Percentiles rank a stretch among this genome's conserved stretches.
These are phyloP conservation scores for Candida sanyaensis DNA, from an alignment of 1,139 yeast genomes.

Conservation along the genomic window DNA sequence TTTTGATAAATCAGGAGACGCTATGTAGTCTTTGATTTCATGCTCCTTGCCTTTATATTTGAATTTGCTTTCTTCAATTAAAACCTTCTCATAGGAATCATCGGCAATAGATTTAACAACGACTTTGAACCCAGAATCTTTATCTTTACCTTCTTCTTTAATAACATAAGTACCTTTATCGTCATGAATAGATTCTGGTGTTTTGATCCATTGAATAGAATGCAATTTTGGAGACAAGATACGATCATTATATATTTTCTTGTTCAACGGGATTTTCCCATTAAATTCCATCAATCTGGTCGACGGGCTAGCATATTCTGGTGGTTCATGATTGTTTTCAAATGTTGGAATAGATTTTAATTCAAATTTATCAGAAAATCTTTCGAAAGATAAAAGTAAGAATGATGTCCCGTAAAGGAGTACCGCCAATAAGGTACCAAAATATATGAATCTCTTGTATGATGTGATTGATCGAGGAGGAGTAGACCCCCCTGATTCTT, in stretches of 20 bases:
- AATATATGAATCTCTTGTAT: slow-evolving; percentile 6
- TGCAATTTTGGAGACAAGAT: slow-evolving; percentile 51
- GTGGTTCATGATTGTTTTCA: slow-evolving; percentile 8
- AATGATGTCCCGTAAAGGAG: slow-evolving; percentile 43
- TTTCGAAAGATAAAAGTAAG: slow-evolving; percentile 28
- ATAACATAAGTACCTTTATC: slow-evolving; percentile 61
- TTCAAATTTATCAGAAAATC: slow-evolving; percentile 15
- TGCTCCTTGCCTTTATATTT: slow-evolving; percentile 37
- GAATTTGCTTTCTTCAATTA: slow-evolving; percentile 54
- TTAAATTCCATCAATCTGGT: slow-evolving; percentile 38
- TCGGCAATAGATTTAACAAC: slow-evolving; percentile 54
- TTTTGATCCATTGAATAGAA: slow-evolving; percentile 67
- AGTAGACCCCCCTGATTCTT: neutral
- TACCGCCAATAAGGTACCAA: slow-evolving; percentile 26
- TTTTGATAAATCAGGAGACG: slow-evolving; percentile 63
- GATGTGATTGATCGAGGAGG: neutral
- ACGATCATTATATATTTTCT: slow-evolving; percentile 26
- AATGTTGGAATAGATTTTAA: slow-evolving; percentile 9
- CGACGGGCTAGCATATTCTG: slow-evolving; percentile 26
- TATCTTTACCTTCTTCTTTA: slow-evolving; percentile 25
- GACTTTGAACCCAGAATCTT: slow-evolving; percentile 30
- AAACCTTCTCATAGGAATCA: slow-evolving; percentile 38
- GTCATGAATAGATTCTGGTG: slow-evolving; percentile 41
- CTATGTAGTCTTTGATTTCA: slow-evolving; percentile 52
- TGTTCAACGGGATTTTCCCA: slow-evolving; percentile 19